Base-by-base conservation (phyloP, 2,329 filamentous ascomycete species). In the Monosporascus sp. region DNA sequence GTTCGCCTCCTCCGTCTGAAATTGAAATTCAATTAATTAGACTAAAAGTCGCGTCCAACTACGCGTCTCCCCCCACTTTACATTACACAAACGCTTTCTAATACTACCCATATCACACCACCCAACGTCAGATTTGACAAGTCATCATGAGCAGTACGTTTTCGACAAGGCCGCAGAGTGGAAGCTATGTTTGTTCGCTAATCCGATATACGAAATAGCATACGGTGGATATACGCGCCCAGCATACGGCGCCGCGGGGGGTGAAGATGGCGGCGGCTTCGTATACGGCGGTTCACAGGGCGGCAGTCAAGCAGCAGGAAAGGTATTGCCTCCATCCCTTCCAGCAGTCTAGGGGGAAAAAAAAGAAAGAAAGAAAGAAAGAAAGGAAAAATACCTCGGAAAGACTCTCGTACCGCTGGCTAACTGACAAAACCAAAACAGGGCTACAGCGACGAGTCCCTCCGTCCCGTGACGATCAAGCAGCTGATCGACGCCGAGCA, bases 381-480 rank as follows among this genome's bases (percentile, higher is more conserved):
- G 7, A 26, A 26, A 26, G 5, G 7, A 8, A 9, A 28, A 28
- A 28, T 1, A 28, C 17, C 20, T 31, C 44, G 28, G 50, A 31
- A 20, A n/a, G 37, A 45, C 28, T 17, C 52, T 24, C 56, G 8
- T 28, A 35, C n/a, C 35, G 14, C 37, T 43, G 38, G 18, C 18
- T 47, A 28, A n/a, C 40, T 24, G n/a, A 18, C 6, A 58, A 52
- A 55, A 50, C 26, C 9, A 8, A 44, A 5, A 31, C 55, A 84
- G 79, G 74, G 77, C 55, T 88, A 88, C 69, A 80, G 81, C 62
- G 89, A 95, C 72, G 91, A 97, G 65, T 92, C 91, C 20, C 81
- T 99, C 50, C 88, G 94, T 45, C 92, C 94, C 1, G 89, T 97
- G 47, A 99, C 94, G 11, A 90, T 97, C 74, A 97, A 97, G 72